Conservation (phyloP, 1,284 basidiomycete species). For the Ustilago bromivora region DNA sequence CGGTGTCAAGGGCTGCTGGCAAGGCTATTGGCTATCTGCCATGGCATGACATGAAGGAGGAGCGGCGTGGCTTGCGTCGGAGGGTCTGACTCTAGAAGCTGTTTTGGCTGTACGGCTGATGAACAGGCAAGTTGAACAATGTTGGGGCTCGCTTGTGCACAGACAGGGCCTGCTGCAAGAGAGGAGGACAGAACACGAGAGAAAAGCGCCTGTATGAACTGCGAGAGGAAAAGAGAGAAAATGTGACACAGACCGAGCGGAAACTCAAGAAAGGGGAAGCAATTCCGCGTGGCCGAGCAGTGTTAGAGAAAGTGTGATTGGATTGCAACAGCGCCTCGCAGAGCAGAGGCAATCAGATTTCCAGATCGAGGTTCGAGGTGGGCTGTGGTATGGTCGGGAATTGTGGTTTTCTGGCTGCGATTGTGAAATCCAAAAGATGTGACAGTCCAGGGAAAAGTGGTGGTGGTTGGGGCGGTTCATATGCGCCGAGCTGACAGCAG, state of each 20-base stretch:
- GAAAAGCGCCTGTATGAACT: not conserved
- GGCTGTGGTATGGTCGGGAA: not conserved
- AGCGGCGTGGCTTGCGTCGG: slow-evolving; percentile 7
- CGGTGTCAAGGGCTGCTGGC: not conserved
- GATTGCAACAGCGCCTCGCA: not conserved
- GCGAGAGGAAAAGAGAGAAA: not conserved
- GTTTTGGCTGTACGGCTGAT: not conserved
- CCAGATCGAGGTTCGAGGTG: not conserved
- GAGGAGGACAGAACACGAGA: not conserved
- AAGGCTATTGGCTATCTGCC: not conserved
- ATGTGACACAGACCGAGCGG: not conserved
- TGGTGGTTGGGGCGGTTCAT: not conserved
- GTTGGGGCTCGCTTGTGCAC: not conserved
- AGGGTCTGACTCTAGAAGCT: not conserved
- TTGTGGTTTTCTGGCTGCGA: slow-evolving; percentile 2
- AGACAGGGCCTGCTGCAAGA: not conserved
- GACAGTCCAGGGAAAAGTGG: not conserved
- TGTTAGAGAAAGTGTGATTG: not conserved
- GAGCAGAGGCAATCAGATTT: not conserved
- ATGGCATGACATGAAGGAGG: not conserved
- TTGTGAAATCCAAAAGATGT: not conserved
- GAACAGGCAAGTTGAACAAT: not conserved
- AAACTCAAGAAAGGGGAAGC: not conserved
- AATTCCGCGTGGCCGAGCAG: slow-evolving; percentile 15
- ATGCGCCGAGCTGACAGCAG: not conserved